Conservation (phyloP, 2,329 filamentous ascomycete species). For the Colletotrichum horii region DNA sequence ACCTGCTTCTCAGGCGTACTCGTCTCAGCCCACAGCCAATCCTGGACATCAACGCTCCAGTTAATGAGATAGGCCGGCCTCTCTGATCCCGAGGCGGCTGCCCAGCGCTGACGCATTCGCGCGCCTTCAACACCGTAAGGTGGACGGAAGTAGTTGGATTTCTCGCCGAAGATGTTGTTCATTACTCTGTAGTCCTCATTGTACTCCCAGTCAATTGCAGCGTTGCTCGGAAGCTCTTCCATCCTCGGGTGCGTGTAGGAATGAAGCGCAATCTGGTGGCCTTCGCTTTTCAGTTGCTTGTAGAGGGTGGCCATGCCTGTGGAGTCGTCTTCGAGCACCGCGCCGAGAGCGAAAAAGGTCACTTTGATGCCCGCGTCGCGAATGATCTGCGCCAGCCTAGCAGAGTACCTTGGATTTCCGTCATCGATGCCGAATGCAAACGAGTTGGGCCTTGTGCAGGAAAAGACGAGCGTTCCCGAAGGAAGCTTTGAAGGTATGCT, state of each 20-base stretch:
- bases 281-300: conserved; percentile 63
- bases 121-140: conserved; percentile 73
- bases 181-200: conserved; percentile 60
- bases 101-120: conserved; percentile 67
- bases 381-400: conserved; percentile 61
- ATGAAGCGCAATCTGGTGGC: conserved; percentile 74
- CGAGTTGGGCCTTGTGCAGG: conserved; percentile 70
- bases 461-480: conserved; percentile 64
- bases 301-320: conserved; percentile 71
- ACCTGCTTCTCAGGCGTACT: conserved; percentile 70
- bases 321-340: conserved; percentile 60
- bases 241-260: conserved; percentile 74
- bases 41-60: conserved; percentile 75
- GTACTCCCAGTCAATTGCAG: conserved; percentile 67
- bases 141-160: conserved; percentile 66
- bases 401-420: conserved; percentile 55
- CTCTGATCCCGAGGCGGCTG: conserved; percentile 52
- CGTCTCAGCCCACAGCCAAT: conserved; percentile 70
- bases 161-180: conserved; percentile 37
- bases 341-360: conserved; percentile 75
- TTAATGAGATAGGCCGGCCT: conserved; percentile 63
- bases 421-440: conserved; percentile 79
- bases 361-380: conserved; percentile 66
- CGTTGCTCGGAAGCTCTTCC: conserved; percentile 58
- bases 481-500: conserved; percentile 64